Conservation (phyloP, 495 filamentous ascomycete species). For the Penicillium silybi region DNA sequence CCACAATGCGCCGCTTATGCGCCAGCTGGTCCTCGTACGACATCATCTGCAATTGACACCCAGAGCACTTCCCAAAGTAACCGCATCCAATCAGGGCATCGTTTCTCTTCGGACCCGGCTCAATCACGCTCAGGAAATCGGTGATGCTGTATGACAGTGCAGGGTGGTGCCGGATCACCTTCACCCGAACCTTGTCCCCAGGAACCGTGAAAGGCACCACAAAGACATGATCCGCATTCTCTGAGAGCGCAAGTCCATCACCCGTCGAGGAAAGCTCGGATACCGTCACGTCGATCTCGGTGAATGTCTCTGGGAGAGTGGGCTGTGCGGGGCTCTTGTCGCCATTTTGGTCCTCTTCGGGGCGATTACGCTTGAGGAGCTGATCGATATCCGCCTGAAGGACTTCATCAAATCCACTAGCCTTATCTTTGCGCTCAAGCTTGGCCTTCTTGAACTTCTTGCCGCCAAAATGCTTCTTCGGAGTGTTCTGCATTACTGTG, state of each 20-base stretch:
- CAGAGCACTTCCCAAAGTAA: conserved; percentile 84
- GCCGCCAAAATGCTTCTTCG: conserved; percentile 24
- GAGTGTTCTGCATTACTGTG: conserved; percentile 28
- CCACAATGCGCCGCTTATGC: conserved; percentile 80
- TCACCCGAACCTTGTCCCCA: conserved; percentile 75
- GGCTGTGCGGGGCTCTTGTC: conserved; percentile 15
- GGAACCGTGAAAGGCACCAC: conserved; percentile 87
- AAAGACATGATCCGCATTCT: conserved; percentile 68
- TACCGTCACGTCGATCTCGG: conserved; percentile 76
- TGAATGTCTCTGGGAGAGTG: conserved; percentile 60
- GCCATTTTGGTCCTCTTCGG: conserved; percentile 25
- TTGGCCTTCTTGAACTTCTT: conserved; percentile 55
- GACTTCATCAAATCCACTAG: conserved; percentile 61
- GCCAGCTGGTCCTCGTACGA: conserved; percentile 79
- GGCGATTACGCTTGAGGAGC: conserved; percentile 53
- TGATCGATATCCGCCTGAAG: conserved; percentile 64
- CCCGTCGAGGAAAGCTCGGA: conserved; percentile 81
- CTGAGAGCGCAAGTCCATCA: conserved; percentile 70
- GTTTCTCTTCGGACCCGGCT: conserved; percentile 70
- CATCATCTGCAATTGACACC: conserved; percentile 97
- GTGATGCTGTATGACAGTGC: conserved; percentile 62
- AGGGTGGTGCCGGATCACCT: conserved; percentile 66
- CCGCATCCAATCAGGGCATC: conserved; percentile 71
- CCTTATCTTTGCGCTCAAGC: conserved; percentile 36
- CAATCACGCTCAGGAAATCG: conserved; percentile 75